Percentiles rank a stretch among this genome's conserved stretches.
Evolutionary conservation across 495 filamentous ascomycete genomes (phyloP).

Genomic region (Aspergillus steynii): DNA sequence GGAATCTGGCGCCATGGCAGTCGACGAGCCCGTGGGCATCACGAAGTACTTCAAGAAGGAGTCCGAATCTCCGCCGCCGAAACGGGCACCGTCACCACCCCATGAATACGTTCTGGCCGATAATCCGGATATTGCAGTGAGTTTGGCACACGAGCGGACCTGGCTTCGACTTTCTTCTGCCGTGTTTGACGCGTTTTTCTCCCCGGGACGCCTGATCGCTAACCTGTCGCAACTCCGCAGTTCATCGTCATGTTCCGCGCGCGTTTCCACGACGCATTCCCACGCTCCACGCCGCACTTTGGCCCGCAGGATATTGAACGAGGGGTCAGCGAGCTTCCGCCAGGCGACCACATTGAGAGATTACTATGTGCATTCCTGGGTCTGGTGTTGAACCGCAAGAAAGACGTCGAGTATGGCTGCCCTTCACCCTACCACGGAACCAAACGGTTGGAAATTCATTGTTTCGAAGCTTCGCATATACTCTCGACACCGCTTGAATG

Average conservation of each 20-base stretch:
- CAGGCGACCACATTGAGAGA: constrained; percentile 81
- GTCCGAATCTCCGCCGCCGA: constrained; percentile 64
- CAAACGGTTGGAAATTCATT: neutral
- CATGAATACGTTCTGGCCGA: constrained; percentile 89
- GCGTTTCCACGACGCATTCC: constrained; percentile 86
- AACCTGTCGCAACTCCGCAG: constrained; percentile 52
- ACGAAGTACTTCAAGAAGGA: constrained; percentile 51
- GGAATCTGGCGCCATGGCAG: constrained; percentile 44
- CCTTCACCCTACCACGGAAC: constrained; percentile 5
- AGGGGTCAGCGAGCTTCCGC: constrained; percentile 73
- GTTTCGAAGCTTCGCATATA: neutral
- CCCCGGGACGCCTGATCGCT: constrained; percentile 36
- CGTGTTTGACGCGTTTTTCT: constrained; percentile 33
- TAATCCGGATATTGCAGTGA: constrained; percentile 83
- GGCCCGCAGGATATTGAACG: constrained; percentile 94
- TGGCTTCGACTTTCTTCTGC: constrained; percentile 3
- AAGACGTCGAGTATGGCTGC: constrained; percentile 89
- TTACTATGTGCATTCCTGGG: constrained; percentile 87
- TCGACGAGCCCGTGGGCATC: constrained; percentile 45
- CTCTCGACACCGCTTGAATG: neutral
- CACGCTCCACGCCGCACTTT: constrained; percentile 80
- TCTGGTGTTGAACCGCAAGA: constrained; percentile 91
- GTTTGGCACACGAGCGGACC: constrained; percentile 38
- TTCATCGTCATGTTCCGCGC: constrained; percentile 98
- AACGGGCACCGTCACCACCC: constrained; percentile 78